A percentile compares a stretch with the other conserved stretches of the same genome.
Evolutionary conservation across 2,329 filamentous ascomycete species (phyloP).

Genomic region (Penicillium sp.): DNA sequence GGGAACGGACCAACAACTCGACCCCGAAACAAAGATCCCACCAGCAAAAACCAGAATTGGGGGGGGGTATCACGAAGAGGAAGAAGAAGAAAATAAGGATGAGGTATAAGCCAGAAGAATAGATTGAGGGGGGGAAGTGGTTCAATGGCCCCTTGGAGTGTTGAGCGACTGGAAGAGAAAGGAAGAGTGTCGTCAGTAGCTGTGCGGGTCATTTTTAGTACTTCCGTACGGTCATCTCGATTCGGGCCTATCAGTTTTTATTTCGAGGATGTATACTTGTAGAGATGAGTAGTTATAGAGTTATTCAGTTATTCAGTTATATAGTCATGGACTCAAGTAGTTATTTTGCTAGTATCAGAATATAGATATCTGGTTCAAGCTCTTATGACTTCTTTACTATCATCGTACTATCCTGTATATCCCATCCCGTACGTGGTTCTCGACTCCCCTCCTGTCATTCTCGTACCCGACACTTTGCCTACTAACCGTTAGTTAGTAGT

Average conservation of each 20-base stretch:
- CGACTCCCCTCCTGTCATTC: neutral
- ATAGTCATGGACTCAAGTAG: too few species aligned
- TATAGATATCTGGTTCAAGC: neutral
- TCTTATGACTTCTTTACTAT: neutral
- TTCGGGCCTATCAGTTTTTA: neutral
- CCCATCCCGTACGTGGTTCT: neutral
- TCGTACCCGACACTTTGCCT: neutral
- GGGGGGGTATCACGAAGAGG: conserved; percentile 4
- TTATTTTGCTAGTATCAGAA: neutral
- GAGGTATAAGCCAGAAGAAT: neutral
- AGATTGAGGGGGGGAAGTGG: neutral
- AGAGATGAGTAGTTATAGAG: too few species aligned
- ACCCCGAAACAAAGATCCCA: neutral
- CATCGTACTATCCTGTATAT: neutral
- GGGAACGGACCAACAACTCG: conserved; percentile 28
- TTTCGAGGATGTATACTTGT: too few species aligned
- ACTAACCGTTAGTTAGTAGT: neutral
- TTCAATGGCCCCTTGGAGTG: conserved; percentile 3
- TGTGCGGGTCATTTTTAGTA: conserved; percentile 25
- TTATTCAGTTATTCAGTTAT: too few species aligned
- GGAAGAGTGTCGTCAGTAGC: conserved; percentile 14
- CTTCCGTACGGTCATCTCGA: conserved; percentile 4
- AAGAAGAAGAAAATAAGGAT: neutral
- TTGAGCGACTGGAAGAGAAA: neutral
- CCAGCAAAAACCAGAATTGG: neutral